These are phyloP conservation scores for Aspergillus terreus DNA, from an alignment of 2,329 filamentous ascomycete species.

Conservation along the genomic window DNA sequence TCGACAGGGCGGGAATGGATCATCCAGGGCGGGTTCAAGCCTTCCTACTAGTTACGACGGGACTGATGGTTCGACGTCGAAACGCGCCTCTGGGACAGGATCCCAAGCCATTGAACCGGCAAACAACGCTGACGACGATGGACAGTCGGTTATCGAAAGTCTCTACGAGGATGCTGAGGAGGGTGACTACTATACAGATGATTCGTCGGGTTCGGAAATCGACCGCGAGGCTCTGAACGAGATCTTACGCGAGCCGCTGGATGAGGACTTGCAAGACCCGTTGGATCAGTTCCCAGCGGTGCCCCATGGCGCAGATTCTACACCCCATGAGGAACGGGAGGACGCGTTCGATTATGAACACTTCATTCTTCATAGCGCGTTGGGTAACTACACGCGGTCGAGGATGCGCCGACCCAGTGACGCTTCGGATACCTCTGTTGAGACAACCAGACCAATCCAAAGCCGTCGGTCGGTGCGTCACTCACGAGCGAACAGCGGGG, in stretches of 20 bases:
- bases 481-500: constrained; percentile 53
- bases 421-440: constrained; percentile 47
- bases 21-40: constrained; percentile 16
- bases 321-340: constrained; percentile 86
- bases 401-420: constrained; percentile 31
- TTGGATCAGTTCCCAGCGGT: constrained; percentile 31
- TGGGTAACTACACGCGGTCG: constrained; percentile 58
- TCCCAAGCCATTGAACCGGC: constrained; percentile 10
- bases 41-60: constrained; percentile 2
- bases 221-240: constrained; percentile 60
- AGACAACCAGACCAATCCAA: constrained; percentile 44
- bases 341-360: constrained; percentile 97
- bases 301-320: constrained; percentile 48
- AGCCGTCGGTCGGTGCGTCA: constrained; percentile 26
- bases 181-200: constrained; percentile 30
- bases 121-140: constrained; percentile 17
- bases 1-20: constrained; percentile 9
- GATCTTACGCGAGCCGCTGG: constrained; percentile 48
- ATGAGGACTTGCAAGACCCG: constrained; percentile 35
- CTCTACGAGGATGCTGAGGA: constrained; percentile 44
- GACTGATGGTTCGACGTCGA: constrained; percentile 2
- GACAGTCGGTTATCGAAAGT: constrained; percentile 31
- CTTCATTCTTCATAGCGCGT: constrained; percentile 89
- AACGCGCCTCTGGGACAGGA: constrained; percentile 1
- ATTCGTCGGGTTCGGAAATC: constrained; percentile 47